Base-by-base conservation (phyloP, 2,329 filamentous ascomycete species). In the Hypoxylon rubiginosum region DNA sequence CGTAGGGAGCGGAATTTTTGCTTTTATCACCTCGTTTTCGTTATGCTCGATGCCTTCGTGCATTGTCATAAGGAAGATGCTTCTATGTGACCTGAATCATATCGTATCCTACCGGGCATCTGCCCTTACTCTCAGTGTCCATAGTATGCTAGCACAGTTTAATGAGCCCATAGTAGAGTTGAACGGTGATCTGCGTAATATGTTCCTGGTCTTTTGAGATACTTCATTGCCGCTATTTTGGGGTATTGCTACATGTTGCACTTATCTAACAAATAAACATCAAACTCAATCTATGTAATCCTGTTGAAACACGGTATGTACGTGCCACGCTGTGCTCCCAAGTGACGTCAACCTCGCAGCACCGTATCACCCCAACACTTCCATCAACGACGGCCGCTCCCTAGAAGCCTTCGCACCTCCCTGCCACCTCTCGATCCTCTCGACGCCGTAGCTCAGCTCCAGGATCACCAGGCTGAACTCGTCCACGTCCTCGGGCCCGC, bases 1-100 rank as follows among this genome's bases (percentile, higher is more conserved):
- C 75, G 65, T 75, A 67, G 71, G 69, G 62, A 68, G 73, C 64
- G 75, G 65, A 78, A 77, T 78, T 78, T 79, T 78, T 78, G 76
- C 69, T 78, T 49, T 62, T 63, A 28, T 19, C 24, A 32, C 62
- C 49, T 65, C 15, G 36, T 68, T 68, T 68, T 68, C 66, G 39
- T 68, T 58, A 11, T 68, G 62, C 45, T 19, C 59, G 56, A 30
- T 66, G 66, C 62, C 55, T 66, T 43, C 62, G 1, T 53, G 66
- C 66, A 66, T 62, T 49, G 59, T 43, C 66, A 68, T 66, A 59
- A 68, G 45, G 66, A 68, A 68, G 66, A 66, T 51, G 26, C 17
- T 32, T 3, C 36, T 9, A 13, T 30, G 21, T 19, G 26, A 6
- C 24, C 17, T 30, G 19, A 13, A 28, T 11, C 10, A 11, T 43